A percentile compares a stretch with the other conserved stretches of the same genome.
These are phyloP conservation scores for Phytophthora palmivora DNA, from an alignment of 352 stramenopile species.

Conservation along the genomic window DNA sequence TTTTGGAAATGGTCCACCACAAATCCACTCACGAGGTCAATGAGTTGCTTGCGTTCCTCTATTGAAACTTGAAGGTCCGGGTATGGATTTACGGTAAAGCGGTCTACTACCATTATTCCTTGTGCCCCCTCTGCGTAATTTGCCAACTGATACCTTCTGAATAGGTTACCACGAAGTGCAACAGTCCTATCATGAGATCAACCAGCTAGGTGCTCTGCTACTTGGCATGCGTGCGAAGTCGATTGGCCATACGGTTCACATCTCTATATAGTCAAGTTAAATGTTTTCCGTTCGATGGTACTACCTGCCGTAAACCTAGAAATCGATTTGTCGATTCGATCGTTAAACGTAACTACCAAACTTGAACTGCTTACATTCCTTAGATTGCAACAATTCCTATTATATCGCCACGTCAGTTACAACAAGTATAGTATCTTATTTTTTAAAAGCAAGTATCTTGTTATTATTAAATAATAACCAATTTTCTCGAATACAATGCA, in stretches of 20 bases:
- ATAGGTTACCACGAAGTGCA: background rate
- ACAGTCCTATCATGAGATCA: conserved; percentile 9
- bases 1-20: conserved; percentile 27
- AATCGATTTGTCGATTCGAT: no score
- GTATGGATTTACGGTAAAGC: conserved; percentile 29
- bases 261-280: background rate
- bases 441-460: no score
- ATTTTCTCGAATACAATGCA: no score
- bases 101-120: conserved; percentile 23
- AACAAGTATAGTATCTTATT: no score
- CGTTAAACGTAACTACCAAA: background rate
- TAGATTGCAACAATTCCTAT: no score
- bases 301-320: no score
- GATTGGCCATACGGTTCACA: conserved; percentile 2
- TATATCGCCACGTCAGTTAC: no score
- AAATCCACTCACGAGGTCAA: conserved; percentile 23
- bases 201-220: background rate
- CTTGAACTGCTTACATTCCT: background rate
- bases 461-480: no score
- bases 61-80: conserved; percentile 20
- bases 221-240: background rate
- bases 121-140: conserved; percentile 8
- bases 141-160: background rate
- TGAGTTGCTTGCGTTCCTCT: conserved; percentile 20
- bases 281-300: background rate